phyloP scores from a whole-genome alignment of 257 asterid genomes.

The Thymus quinquecostatus region DNA sequence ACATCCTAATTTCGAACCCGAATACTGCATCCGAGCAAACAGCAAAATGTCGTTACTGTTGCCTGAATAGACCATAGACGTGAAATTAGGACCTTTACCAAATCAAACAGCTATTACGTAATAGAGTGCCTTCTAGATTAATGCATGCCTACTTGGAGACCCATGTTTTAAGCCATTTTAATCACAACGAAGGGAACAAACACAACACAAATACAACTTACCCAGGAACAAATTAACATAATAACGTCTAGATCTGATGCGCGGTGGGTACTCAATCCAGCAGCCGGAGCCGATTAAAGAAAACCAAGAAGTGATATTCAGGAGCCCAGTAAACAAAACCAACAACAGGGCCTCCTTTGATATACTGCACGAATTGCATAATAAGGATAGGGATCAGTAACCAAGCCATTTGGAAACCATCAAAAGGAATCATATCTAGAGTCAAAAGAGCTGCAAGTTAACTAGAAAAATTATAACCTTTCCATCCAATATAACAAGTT shows the following conservation, averaged over 20 bases:
- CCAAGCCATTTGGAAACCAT: conserved; percentile 10
- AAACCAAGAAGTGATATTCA: conserved; percentile 80
- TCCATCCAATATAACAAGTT: conserved; percentile 91
- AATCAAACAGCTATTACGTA: not conserved
- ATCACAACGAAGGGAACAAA: conserved; percentile 19
- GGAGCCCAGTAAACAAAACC: conserved; percentile 97
- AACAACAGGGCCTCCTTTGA: conserved; percentile 92
- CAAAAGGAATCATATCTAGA: conserved; percentile 3
- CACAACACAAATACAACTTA: conserved; percentile 29
- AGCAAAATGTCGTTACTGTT: not conserved
- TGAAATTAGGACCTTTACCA: conserved; percentile 15
- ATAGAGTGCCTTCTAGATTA: not conserved
- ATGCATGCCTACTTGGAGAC: not conserved
- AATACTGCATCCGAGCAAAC: conserved; percentile 11
- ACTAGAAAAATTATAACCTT: conserved; percentile 57
- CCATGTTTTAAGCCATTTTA: conserved; percentile 7
- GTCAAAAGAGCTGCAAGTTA: conserved; percentile 11
- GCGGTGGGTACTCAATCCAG: conserved; percentile 50
- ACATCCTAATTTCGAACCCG: conserved; percentile 7
- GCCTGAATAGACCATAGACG: not conserved
- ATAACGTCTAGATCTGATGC: conserved; percentile 34
- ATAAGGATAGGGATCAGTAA: conserved; percentile 19
- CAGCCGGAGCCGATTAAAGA: conserved; percentile 86
- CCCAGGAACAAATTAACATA: conserved; percentile 40
- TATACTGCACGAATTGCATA: conserved; percentile 61